Evolutionary conservation across 129 eudicot genomes (phyloP).

Genomic region (Ambrosia trifida): DNA sequence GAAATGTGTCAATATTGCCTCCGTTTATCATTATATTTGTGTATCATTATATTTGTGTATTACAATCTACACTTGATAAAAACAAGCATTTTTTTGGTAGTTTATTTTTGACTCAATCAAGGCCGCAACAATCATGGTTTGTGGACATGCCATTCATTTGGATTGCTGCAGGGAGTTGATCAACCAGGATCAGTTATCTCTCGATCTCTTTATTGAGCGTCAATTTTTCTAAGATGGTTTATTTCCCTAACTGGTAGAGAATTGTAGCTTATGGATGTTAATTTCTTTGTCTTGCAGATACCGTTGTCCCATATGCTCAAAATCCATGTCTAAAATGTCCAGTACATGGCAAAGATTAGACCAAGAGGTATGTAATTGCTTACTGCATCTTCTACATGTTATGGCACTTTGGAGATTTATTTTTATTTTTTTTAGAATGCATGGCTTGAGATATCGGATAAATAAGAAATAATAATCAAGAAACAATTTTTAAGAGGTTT

Average conservation of each 20-base stretch:
- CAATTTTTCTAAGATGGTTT: not conserved
- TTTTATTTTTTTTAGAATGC: too few species aligned
- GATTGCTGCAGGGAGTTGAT: conserved; percentile 65
- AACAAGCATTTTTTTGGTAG: conserved; percentile 40
- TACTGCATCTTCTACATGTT: not conserved
- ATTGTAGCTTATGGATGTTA: conserved; percentile 6
- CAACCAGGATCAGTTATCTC: conserved; percentile 60
- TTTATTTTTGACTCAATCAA: conserved; percentile 85
- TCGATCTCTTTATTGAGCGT: conserved; percentile 4
- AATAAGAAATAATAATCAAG: not conserved
- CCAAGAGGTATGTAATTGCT: conserved; percentile 52
- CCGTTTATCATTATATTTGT: not conserved
- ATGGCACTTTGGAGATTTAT: not conserved
- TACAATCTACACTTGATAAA: conserved; percentile 2
- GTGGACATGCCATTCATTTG: conserved; percentile 87
- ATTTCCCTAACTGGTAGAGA: conserved; percentile 4
- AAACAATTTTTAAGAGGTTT: not conserved
- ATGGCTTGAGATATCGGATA: not conserved
- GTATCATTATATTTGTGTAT: conserved; percentile 10
- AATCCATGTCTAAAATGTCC: conserved; percentile 56
- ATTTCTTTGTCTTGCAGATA: conserved; percentile 49
- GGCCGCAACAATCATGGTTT: conserved; percentile 55
- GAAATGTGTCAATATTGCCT: not conserved
- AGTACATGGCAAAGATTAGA: conserved; percentile 69
- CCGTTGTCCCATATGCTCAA: conserved; percentile 95